Conservation (phyloP, 352 stramenopile species). For the Globisporangium megalacanthum region DNA sequence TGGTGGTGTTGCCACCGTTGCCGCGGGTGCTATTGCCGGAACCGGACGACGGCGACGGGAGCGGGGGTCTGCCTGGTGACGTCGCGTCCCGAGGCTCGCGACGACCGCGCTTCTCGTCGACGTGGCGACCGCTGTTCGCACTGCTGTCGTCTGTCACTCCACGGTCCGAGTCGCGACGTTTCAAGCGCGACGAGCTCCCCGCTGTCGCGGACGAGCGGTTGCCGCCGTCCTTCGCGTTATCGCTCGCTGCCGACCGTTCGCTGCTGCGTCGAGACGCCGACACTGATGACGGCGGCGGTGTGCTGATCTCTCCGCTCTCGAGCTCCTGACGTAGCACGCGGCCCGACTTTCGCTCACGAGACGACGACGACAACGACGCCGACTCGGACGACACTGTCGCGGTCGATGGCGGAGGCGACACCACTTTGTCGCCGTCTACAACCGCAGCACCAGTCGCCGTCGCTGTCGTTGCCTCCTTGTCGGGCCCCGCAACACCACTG, state of each 20-base stretch:
- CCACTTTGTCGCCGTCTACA: constrained; percentile 3
- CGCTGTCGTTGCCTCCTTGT: constrained; percentile 1
- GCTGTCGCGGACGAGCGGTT: constrained; percentile 1
- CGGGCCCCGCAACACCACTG: constrained; percentile 7
- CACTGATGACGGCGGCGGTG: constrained; percentile 1
- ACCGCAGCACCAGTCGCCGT: background rate
- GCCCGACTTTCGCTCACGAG: constrained; percentile 9
- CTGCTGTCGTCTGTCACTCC: constrained; percentile 5
- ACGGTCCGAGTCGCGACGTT: constrained; percentile 23
- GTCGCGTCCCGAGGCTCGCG: constrained; percentile 17
- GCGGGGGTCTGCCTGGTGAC: constrained; percentile 19
- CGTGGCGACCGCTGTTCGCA: constrained; percentile 16
- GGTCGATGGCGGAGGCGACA: background rate
- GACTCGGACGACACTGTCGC: too few species aligned
- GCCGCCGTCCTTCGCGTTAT: background rate
- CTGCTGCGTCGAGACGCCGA: constrained; percentile 9
- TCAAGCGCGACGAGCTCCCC: constrained; percentile 5
- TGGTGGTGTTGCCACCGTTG: constrained; percentile 1
- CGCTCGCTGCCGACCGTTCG: constrained; percentile 5
- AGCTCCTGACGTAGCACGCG: constrained; percentile 32
- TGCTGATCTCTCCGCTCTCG: constrained; percentile 50
- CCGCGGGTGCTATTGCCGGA: constrained; percentile 1
- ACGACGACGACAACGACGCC: constrained; percentile 1
- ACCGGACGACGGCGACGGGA: background rate
- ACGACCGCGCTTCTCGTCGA: constrained; percentile 28